These are phyloP conservation scores for Chlorociboria aeruginascens DNA, from an alignment of 495 filamentous ascomycete genomes.

Conservation along the genomic window DNA sequence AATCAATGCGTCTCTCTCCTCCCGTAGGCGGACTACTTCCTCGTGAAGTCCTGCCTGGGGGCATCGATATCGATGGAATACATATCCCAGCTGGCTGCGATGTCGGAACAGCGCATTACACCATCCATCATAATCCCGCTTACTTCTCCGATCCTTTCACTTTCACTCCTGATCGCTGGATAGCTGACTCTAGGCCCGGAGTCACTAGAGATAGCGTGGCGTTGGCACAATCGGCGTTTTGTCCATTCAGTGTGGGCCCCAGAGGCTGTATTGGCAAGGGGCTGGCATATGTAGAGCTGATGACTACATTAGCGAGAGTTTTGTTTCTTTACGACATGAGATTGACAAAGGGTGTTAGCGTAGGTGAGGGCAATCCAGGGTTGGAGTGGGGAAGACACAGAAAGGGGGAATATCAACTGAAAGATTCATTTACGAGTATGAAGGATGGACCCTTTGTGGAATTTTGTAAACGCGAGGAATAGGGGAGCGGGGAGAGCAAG, in stretches of 20 bases:
- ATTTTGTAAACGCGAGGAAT: conserved; percentile 29
- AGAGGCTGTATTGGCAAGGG: conserved; percentile 47
- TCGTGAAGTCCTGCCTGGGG: conserved; percentile 50
- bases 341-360: conserved; percentile 22
- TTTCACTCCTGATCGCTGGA: conserved; percentile 33
- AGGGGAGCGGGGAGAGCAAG: not conserved
- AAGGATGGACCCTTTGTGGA: conserved; percentile 46
- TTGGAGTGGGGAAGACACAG: conserved; percentile 35
- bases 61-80: conserved; percentile 25
- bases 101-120: conserved; percentile 41
- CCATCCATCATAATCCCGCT: conserved; percentile 40
- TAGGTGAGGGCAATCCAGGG: conserved; percentile 28
- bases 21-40: conserved; percentile 49
- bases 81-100: conserved; percentile 24
- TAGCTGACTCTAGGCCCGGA: conserved; percentile 9
- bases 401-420: conserved; percentile 38
- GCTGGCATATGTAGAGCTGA: conserved; percentile 42
- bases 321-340: conserved; percentile 38
- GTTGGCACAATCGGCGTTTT: conserved; percentile 39
- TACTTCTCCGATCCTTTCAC: conserved; percentile 42
- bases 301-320: conserved; percentile 32
- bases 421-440: conserved; percentile 44
- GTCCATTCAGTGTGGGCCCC: conserved; percentile 44
- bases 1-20: conserved; percentile 59
- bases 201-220: conserved; percentile 26